Evolutionary conservation across 495 filamentous ascomycete genomes (phyloP).

Genomic region (Rhizodiscina lignyota): DNA sequence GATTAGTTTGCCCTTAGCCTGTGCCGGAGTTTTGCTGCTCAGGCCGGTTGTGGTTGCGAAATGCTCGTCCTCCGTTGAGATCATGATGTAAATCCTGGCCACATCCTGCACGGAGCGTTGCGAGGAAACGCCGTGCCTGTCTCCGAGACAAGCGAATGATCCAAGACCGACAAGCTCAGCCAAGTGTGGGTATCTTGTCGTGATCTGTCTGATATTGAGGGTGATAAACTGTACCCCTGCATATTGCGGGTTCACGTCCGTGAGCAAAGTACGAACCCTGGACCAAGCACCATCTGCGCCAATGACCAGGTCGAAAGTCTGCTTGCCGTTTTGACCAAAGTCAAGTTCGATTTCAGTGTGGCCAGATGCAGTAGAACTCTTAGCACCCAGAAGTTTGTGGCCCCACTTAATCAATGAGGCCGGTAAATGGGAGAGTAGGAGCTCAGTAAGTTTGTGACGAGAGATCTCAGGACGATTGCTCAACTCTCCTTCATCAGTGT

Average conservation of each 20-base stretch:
- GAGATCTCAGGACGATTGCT: constrained; percentile 31
- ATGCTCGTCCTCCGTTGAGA: constrained; percentile 19
- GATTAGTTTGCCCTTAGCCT: constrained; percentile 17
- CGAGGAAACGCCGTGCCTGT: constrained; percentile 15
- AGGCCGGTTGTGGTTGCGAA: constrained; percentile 14
- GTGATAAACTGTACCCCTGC: constrained; percentile 12
- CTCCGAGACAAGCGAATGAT: constrained; percentile 11
- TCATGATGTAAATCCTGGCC: constrained; percentile 23
- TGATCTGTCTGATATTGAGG: constrained; percentile 11
- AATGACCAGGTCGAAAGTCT: constrained; percentile 10
- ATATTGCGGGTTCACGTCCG: constrained; percentile 8
- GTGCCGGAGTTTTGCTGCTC: constrained; percentile 12
- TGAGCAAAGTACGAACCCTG: constrained; percentile 7
- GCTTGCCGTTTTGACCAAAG: constrained; percentile 10
- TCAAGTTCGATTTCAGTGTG: constrained; percentile 18
- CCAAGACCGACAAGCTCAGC: constrained; percentile 6
- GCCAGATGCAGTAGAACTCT: constrained; percentile 3
- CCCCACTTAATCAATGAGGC: constrained; percentile 27
- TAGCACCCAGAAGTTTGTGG: constrained; percentile 20
- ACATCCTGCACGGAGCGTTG: constrained; percentile 26
- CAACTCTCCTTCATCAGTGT: constrained; percentile 15
- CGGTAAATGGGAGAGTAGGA: constrained; percentile 25
- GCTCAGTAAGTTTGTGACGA: constrained; percentile 18
- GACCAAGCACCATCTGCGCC: constrained; percentile 15
- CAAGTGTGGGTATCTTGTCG: constrained; percentile 5